phyloP scores from a whole-genome alignment of 2,329 filamentous ascomycete genomes.

The Bipolaris sorokiniana region DNA sequence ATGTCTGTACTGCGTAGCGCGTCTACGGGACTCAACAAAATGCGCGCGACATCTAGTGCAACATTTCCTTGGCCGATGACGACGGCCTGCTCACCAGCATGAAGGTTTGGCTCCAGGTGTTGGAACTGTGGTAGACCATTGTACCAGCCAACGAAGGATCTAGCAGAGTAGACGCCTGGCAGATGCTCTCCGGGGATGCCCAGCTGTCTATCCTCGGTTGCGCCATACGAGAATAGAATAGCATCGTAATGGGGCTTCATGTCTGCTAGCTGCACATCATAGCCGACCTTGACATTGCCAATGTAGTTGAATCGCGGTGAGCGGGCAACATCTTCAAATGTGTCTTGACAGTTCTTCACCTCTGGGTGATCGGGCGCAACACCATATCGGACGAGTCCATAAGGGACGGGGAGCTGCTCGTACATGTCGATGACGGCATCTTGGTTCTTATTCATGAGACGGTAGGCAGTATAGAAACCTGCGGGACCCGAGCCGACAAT shows the following conservation, averaged over 20 bases:
- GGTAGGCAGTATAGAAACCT: slow-evolving; percentile 92
- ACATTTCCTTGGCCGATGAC: slow-evolving; percentile 96
- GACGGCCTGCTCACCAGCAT: slow-evolving; percentile 78
- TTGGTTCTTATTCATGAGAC: slow-evolving; percentile 77
- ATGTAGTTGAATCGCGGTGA: slow-evolving; percentile 87
- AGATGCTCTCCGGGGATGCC: slow-evolving; percentile 81
- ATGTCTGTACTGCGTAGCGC: slow-evolving; percentile 84
- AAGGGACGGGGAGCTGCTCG: slow-evolving; percentile 89
- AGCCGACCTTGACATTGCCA: slow-evolving; percentile 84
- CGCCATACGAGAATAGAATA: slow-evolving; percentile 90
- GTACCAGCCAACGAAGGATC: slow-evolving; percentile 97
- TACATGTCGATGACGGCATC: slow-evolving; percentile 90
- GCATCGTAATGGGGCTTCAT: slow-evolving; percentile 88
- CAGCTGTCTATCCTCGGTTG: slow-evolving; percentile 79
- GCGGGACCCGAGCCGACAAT: slow-evolving; percentile 93
- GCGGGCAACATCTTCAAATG: slow-evolving; percentile 84
- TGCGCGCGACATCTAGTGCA: slow-evolving; percentile 88
- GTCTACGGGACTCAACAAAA: slow-evolving; percentile 78
- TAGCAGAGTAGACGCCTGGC: slow-evolving; percentile 80
- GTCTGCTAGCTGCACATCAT: slow-evolving; percentile 67
- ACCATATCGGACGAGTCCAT: slow-evolving; percentile 88
- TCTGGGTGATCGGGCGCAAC: slow-evolving; percentile 99
- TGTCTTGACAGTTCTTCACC: slow-evolving; percentile 98
- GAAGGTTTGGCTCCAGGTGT: slow-evolving; percentile 73
- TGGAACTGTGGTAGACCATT: slow-evolving; percentile 89